Evolutionary conservation across 768 basidiomycete genomes (phyloP).

Genomic region (Peribolospora kevripleyi): DNA sequence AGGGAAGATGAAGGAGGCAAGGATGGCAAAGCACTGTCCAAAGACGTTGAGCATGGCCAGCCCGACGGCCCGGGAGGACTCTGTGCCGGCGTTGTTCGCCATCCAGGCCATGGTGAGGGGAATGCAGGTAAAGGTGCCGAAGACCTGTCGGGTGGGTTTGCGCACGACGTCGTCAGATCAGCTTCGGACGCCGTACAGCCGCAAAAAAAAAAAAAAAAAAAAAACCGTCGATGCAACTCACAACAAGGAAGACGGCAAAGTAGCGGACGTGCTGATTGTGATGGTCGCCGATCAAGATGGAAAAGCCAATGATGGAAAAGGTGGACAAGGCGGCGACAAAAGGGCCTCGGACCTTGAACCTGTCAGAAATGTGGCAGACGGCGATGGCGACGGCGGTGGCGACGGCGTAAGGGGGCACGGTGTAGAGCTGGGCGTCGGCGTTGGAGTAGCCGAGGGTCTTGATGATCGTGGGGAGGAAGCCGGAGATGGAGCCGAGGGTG

Average conservation of each 20-base stretch:
- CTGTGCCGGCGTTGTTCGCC: slow-evolving; percentile 16
- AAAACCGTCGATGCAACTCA: slow-evolving; percentile 13
- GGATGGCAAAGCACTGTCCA: slow-evolving; percentile 19
- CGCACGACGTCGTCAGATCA: slow-evolving; percentile 7
- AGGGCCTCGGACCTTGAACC: slow-evolving; percentile 5
- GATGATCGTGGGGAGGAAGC: slow-evolving; percentile 23
- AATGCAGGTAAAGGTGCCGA: slow-evolving; percentile 1
- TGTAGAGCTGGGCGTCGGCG: slow-evolving; percentile 18
- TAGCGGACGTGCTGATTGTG: slow-evolving; percentile 19
- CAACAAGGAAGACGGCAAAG: slow-evolving; percentile 21
- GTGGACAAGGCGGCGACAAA: slow-evolving; percentile 17
- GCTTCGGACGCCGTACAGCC: slow-evolving; percentile 2
- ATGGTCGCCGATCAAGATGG: slow-evolving; percentile 14
- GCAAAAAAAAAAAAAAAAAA: slow-evolving; percentile 1
- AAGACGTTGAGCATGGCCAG: slow-evolving; percentile 22
- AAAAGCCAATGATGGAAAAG: slow-evolving; percentile 20
- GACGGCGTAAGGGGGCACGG: slow-evolving; percentile 22
- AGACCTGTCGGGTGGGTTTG: background rate
- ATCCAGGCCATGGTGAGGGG: slow-evolving; percentile 18
- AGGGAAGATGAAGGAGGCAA: slow-evolving; percentile 19
- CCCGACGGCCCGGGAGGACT: slow-evolving; percentile 19
- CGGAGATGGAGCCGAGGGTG: slow-evolving; percentile 10
- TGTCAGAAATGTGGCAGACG: slow-evolving; percentile 8
- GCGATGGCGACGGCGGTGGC: slow-evolving; percentile 18
- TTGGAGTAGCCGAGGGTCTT: slow-evolving; percentile 17